Percentiles rank a stretch among this genome's conserved stretches.
Conservation (phyloP, 2,329 filamentous ascomycete genomes). For the Pestalotiopsis sp. region DNA sequence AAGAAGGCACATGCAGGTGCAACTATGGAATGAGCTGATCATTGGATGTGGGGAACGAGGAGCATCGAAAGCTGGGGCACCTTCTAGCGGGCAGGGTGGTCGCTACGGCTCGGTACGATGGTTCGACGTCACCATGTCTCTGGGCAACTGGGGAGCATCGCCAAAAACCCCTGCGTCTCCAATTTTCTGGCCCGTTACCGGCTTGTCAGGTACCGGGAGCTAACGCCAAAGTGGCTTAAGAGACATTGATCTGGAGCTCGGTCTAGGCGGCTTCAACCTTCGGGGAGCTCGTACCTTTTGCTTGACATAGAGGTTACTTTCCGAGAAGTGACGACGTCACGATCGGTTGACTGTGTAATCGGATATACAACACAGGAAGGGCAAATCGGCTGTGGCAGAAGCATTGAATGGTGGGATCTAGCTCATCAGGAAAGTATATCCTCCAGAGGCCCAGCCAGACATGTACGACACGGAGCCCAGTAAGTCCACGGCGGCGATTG, state of each 20-base stretch:
- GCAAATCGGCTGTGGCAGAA: too few relatives aligned
- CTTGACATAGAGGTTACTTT: too few relatives aligned
- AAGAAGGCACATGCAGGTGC: neutral
- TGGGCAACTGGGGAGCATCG: neutral
- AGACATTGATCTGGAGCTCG: neutral
- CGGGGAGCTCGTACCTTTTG: too few relatives aligned
- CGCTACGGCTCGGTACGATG: neutral
- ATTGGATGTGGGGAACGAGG: neutral
- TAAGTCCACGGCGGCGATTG: too few relatives aligned
- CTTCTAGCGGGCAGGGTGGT: neutral
- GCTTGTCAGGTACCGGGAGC: slow-evolving; percentile 2
- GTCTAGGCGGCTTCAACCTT: too few relatives aligned
- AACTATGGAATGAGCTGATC: neutral
- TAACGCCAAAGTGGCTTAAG: neutral
- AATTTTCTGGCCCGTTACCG: neutral
- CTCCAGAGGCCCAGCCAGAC: too few relatives aligned
- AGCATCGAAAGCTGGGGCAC: neutral
- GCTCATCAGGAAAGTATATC: too few relatives aligned
- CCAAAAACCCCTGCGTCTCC: neutral
- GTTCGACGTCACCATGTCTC: neutral
- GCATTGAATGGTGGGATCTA: too few relatives aligned
- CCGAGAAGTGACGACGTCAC: too few relatives aligned
- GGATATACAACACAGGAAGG: too few relatives aligned
- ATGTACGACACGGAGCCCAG: too few relatives aligned
- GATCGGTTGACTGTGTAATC: too few relatives aligned